These are phyloP conservation scores for Coemansia sp. DNA, from an alignment of 192 early-diverging fungal genomes.

Conservation along the genomic window DNA sequence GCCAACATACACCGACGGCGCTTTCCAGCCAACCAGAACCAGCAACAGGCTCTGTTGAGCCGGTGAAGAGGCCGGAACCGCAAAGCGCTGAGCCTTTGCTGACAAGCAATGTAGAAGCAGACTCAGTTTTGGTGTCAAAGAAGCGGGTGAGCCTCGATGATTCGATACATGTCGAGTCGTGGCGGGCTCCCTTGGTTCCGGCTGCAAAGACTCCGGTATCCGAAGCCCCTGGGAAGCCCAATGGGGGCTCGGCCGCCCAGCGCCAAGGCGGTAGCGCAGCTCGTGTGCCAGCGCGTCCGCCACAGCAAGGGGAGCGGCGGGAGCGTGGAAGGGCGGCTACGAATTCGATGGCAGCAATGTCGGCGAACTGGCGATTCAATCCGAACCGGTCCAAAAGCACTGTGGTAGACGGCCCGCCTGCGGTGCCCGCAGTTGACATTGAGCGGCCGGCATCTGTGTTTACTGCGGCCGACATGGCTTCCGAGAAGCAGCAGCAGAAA, in stretches of 20 bases:
- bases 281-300: not conserved
- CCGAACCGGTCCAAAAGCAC: constrained; percentile 15
- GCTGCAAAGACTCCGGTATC: not conserved
- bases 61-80: not conserved
- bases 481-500: no score
- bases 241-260: not conserved
- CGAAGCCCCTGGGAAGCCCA: not conserved
- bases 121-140: not conserved
- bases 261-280: not conserved
- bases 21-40: not conserved
- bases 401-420: not conserved
- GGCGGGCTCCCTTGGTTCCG: not conserved
- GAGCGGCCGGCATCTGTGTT: not conserved
- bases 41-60: not conserved
- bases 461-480: not conserved
- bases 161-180: not conserved
- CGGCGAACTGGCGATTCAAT: constrained; percentile 23
- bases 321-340: constrained; percentile 2
- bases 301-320: constrained; percentile 3
- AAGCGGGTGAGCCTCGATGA: constrained; percentile 5
- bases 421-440: not conserved
- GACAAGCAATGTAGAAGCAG: not conserved
- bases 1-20: no score
- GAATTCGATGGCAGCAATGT: constrained; percentile 9
- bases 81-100: not conserved